Conservation (phyloP, 2,329 filamentous ascomycete genomes). For the Penicillium sp. region DNA sequence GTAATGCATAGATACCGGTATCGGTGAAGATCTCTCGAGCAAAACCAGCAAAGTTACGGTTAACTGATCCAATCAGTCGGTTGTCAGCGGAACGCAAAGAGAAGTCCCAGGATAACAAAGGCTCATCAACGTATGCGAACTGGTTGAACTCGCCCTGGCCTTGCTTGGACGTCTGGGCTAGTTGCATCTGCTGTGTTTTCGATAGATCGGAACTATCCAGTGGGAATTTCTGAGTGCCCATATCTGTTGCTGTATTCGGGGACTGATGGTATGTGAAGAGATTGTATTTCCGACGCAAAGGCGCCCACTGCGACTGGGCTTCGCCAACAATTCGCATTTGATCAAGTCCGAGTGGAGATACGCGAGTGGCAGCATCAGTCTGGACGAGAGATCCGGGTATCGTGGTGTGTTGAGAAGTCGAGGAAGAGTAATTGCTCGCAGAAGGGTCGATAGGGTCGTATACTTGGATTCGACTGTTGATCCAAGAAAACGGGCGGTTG, state of each 20-base stretch:
- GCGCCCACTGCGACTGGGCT: slow-evolving; percentile 64
- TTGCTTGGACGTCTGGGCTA: slow-evolving; percentile 30
- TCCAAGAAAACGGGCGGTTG: slow-evolving; percentile 63
- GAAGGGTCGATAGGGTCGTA: slow-evolving; percentile 51
- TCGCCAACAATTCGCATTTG: slow-evolving; percentile 64
- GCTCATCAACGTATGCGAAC: slow-evolving; percentile 63
- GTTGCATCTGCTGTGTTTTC: slow-evolving; percentile 46
- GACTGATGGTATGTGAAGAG: slow-evolving; percentile 58
- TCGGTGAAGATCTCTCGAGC: slow-evolving; percentile 65
- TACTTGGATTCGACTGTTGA: slow-evolving; percentile 58
- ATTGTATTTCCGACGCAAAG: slow-evolving; percentile 62
- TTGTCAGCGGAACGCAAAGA: slow-evolving; percentile 53
- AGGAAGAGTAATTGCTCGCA: slow-evolving; percentile 35
- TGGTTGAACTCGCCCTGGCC: slow-evolving; percentile 52
- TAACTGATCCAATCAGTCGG: slow-evolving; percentile 59
- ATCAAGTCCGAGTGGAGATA: slow-evolving; percentile 54
- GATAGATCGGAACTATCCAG: slow-evolving; percentile 51
- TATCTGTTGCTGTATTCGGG: slow-evolving; percentile 34
- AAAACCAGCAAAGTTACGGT: slow-evolving; percentile 63
- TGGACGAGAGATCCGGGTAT: slow-evolving; percentile 42
- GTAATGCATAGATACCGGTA: slow-evolving; percentile 62
- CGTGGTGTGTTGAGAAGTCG: slow-evolving; percentile 46
- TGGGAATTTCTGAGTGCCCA: slow-evolving; percentile 40
- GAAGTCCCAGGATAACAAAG: slow-evolving; percentile 65
- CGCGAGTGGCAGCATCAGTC: slow-evolving; percentile 43